Evolutionary conservation across 495 filamentous ascomycete species (phyloP), one percentile per base, ranked within the genome.

Genomic region (Chlorociboria aeruginascens): DNA sequence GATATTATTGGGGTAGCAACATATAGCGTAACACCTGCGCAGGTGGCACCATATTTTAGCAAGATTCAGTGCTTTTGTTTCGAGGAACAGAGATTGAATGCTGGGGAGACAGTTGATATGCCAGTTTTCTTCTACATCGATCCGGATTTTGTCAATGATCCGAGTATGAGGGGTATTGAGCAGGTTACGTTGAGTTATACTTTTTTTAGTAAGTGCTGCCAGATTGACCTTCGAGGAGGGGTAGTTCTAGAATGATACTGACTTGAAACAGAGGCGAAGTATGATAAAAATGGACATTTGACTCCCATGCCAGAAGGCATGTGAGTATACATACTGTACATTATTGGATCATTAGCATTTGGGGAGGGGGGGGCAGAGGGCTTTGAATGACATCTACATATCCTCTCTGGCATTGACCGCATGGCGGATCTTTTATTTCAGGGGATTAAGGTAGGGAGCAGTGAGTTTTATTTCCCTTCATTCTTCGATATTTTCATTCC

Each of bases 21-120:
- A 8, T 99, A 99, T 63, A 88, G 83, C 63, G 93, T 99, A 41
- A 95, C 88, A 9, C 93, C 93, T 8, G 90, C 78, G 10, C 93
- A 97, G 69, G 86, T 94, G 28, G 90, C 93, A 28, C 90, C 86
- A 3, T 99, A 99, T 61, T 99, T 99, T 64, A 88, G 83, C 74
- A 99, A 99, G 74, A 99, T 99, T 44, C 93, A 99, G 67, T 99
- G 93, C 58, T 99, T 99, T 66, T 99, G 93, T 63, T 99, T 99
- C 61, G 93, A 99, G 72, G 89, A 73, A 63, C 69, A 98, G 74
- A 78, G 93, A 53, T 67, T 98, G 43, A 90, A 89, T 63, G 90
- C 89, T 17, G 88, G 90, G 25, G 93, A 99, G 70, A 88, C 88
- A 32, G 93, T 99, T 44, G 93, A 99, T 69, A 99, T 99, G 93